A percentile compares a stretch with the other conserved stretches of the same genome.
Evolutionary conservation across 441 rosid species (phyloP).

Genomic region (Pelargonium cotyledonis): DNA sequence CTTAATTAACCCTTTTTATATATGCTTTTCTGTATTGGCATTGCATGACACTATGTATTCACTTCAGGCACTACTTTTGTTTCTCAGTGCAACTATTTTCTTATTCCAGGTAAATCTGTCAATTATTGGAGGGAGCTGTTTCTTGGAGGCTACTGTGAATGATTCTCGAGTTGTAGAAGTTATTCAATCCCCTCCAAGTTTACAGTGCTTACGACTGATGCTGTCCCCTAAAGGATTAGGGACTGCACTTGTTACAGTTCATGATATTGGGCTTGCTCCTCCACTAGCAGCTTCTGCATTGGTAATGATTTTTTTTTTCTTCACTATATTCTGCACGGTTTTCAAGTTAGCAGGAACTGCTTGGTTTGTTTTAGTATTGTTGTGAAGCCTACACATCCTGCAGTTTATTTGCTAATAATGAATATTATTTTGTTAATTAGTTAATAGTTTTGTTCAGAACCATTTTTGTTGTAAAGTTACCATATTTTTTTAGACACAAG

Average conservation of each 20-base stretch:
- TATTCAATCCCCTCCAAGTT: slow-evolving; percentile 54
- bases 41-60: neutral
- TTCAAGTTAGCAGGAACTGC: neutral
- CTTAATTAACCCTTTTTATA: neutral
- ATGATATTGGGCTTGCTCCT: slow-evolving; percentile 81
- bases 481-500: neutral
- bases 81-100: neutral
- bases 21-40: neutral
- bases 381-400: slow-evolving; percentile 2
- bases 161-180: slow-evolving; percentile 79
- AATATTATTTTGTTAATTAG: neutral
- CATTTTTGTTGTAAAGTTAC: neutral
- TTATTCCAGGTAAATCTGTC: slow-evolving; percentile 68
- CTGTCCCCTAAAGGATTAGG: slow-evolving; percentile 84
- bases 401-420: neutral
- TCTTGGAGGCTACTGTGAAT: slow-evolving; percentile 73
- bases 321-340: neutral
- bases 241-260: slow-evolving; percentile 64
- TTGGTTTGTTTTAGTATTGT: neutral
- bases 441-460: neutral
- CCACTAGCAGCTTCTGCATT: slow-evolving; percentile 64
- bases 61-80: neutral
- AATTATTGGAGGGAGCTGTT: slow-evolving; percentile 91
- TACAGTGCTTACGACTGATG: slow-evolving; percentile 70
- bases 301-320: slow-evolving; percentile 36